These are phyloP conservation scores for Podila epigama DNA, from an alignment of 192 early-diverging fungal genomes.

Conservation along the genomic window DNA sequence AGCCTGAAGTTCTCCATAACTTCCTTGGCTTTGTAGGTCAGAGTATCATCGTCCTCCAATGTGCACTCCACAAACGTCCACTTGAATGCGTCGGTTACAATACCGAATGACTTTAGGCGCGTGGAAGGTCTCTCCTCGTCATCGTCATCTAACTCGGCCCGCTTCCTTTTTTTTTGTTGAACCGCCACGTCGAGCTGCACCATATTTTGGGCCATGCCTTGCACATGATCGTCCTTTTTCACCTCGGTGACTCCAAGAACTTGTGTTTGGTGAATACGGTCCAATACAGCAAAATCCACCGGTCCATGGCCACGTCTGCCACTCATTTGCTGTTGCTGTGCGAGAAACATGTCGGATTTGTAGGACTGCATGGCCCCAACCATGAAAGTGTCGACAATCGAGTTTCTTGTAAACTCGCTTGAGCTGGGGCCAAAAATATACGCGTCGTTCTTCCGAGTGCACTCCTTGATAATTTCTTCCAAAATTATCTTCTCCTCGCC, in stretches of 20 bases:
- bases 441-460: background rate
- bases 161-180: constrained; percentile 17
- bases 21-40: constrained; percentile 4
- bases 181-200: constrained; percentile 18
- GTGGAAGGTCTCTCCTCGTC: constrained; percentile 7
- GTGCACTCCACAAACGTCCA: constrained; percentile 18
- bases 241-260: constrained; percentile 8
- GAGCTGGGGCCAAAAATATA: constrained; percentile 1
- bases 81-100: constrained; percentile 17
- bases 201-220: constrained; percentile 17
- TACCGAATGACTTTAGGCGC: constrained; percentile 19
- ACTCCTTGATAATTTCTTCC: background rate
- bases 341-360: background rate
- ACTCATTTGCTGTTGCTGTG: constrained; percentile 7
- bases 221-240: constrained; percentile 7
- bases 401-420: background rate
- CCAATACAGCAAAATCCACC: constrained; percentile 6
- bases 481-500: background rate
- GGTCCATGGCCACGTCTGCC: constrained; percentile 5
- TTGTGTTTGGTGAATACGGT: constrained; percentile 5
- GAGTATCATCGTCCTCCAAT: constrained; percentile 6
- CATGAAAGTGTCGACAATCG: constrained; percentile 8
- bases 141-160: background rate
- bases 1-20: no score
- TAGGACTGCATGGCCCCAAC: constrained; percentile 5